Conservation (phyloP, 345 rosid species). For the Chamaenerion angustifolium region DNA sequence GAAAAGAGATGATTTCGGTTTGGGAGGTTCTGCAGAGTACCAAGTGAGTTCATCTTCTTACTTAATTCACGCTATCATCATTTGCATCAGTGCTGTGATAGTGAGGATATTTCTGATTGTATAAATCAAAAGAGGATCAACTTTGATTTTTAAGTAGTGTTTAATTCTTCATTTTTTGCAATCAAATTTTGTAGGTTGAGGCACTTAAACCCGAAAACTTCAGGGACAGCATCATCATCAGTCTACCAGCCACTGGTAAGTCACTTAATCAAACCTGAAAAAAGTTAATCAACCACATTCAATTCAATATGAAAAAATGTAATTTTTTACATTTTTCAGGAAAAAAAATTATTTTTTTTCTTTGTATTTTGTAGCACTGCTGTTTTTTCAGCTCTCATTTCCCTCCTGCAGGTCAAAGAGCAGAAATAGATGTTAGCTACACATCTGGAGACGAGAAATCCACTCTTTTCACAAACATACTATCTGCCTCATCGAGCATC, state of each 20-base stretch:
- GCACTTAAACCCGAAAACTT: slow-evolving; percentile 31
- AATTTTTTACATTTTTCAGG: no score
- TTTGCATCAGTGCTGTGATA: not conserved
- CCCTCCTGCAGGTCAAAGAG: slow-evolving; percentile 70
- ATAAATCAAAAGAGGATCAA: not conserved
- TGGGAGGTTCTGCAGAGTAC: slow-evolving; percentile 40
- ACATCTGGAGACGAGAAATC: slow-evolving; percentile 20
- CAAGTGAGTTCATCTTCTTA: slow-evolving; percentile 33
- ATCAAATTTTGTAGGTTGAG: slow-evolving; percentile 32
- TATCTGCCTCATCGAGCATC: slow-evolving; percentile 10
- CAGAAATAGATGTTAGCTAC: slow-evolving; percentile 41
- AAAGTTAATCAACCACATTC: no score
- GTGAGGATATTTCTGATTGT: not conserved
- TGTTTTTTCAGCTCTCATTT: not conserved
- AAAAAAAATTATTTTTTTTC: no score
- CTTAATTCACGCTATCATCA: not conserved
- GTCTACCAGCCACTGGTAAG: slow-evolving; percentile 73
- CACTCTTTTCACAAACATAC: slow-evolving; percentile 5
- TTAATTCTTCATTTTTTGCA: not conserved
- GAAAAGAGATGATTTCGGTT: slow-evolving; percentile 44
- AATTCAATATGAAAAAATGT: no score
- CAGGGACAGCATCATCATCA: slow-evolving; percentile 42
- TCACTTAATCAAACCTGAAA: slow-evolving; percentile 3
- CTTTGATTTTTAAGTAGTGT: no score
- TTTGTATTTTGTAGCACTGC: no score